Percentiles rank a stretch among this genome's conserved stretches.
Evolutionary conservation across 768 basidiomycete genomes (phyloP).

Genomic region (Leccinum variicolor): DNA sequence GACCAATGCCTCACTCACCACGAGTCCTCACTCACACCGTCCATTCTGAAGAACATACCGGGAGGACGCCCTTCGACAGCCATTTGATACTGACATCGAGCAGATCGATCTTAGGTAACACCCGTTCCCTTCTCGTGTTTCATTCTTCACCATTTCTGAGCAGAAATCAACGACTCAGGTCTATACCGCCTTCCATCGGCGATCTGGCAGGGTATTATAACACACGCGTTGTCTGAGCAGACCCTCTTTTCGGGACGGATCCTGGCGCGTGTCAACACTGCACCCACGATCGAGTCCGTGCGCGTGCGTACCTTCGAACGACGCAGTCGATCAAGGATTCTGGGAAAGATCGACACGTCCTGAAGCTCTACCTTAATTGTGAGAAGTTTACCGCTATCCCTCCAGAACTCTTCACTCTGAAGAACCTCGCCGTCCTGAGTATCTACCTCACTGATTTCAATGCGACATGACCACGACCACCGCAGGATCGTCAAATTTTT

Average conservation of each 20-base stretch:
- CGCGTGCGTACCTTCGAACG: conserved; percentile 25
- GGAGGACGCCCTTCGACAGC: conserved; percentile 44
- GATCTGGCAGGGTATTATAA: conserved; percentile 48
- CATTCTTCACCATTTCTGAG: conserved; percentile 3
- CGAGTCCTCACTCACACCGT: conserved; percentile 9
- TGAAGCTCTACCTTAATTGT: conserved; percentile 54
- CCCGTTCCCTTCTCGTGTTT: neutral
- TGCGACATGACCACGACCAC: neutral
- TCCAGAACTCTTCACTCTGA: conserved; percentile 50
- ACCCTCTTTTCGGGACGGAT: conserved; percentile 16
- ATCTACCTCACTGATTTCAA: neutral
- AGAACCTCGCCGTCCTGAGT: conserved; percentile 57
- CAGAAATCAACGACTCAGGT: conserved; percentile 33
- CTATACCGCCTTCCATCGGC: conserved; percentile 46
- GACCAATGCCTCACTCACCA: conserved; percentile 4
- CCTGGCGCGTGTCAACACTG: conserved; percentile 35
- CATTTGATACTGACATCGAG: conserved; percentile 44
- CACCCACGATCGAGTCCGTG: conserved; percentile 26
- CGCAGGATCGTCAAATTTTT: conserved; percentile 81
- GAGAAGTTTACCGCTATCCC: conserved; percentile 58
- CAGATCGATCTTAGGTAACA: too few relatives aligned
- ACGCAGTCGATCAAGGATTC: conserved; percentile 27
- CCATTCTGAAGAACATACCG: conserved; percentile 35
- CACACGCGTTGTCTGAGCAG: conserved; percentile 34
- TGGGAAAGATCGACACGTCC: conserved; percentile 44